Percentiles rank a stretch among this genome's conserved stretches.
These are phyloP conservation scores for Murraya koenigii DNA, from an alignment of 345 rosid species.

Conservation along the genomic window DNA sequence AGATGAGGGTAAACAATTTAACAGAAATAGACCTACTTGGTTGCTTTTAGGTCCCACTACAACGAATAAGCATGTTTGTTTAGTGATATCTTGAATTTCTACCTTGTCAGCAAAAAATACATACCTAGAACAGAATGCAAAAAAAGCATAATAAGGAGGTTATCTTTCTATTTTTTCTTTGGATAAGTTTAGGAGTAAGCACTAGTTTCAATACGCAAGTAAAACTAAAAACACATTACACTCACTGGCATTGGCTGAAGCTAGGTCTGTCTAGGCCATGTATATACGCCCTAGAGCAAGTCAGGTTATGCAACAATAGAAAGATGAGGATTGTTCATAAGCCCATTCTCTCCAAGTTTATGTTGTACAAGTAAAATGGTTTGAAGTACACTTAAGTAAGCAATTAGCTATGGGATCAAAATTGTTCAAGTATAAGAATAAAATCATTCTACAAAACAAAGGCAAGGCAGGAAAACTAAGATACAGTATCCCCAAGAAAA, in stretches of 20 bases:
- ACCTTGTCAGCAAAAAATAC: constrained; percentile 86
- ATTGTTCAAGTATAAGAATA: background rate
- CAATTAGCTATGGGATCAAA: background rate
- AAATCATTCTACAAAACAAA: background rate
- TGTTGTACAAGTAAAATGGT: background rate
- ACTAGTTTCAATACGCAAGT: too few species aligned
- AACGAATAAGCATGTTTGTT: constrained; percentile 69
- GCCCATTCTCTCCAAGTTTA: background rate
- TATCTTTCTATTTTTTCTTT: background rate
- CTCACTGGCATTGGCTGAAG: background rate
- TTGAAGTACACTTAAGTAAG: background rate
- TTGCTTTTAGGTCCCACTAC: constrained; percentile 69
- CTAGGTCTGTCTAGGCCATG: background rate
- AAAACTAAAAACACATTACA: background rate
- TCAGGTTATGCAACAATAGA: background rate
- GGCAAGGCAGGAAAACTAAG: background rate
- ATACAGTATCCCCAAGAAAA: background rate
- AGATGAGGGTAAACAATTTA: constrained; percentile 9
- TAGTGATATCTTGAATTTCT: constrained; percentile 75
- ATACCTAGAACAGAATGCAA: constrained; percentile 44
- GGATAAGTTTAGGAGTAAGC: background rate
- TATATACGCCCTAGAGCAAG: background rate
- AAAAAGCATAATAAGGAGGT: background rate
- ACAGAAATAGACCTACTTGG: constrained; percentile 44
- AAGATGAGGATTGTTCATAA: background rate